Percentiles rank a stretch among this genome's conserved stretches.
Evolutionary conservation across 495 filamentous ascomycete genomes (phyloP).

Genomic region (Aspergillus avenaceus): DNA sequence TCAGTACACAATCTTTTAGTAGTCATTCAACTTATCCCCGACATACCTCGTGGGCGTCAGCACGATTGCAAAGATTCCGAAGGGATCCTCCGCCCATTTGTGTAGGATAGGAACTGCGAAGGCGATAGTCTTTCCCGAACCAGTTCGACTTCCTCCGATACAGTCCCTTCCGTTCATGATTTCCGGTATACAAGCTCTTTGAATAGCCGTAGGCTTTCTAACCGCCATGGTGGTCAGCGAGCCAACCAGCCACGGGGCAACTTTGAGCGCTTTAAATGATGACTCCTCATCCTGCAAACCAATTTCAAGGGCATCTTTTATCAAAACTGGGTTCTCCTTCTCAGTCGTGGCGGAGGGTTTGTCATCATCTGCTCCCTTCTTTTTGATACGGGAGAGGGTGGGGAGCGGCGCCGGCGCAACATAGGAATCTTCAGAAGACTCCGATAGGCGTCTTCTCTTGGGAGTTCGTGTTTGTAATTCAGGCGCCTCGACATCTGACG

Average conservation of each 20-base stretch:
- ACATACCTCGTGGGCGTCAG: conserved; percentile 80
- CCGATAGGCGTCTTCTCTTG: conserved; percentile 42
- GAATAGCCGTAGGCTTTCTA: conserved; percentile 83
- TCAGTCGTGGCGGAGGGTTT: conserved; percentile 13
- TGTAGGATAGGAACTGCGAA: conserved; percentile 93
- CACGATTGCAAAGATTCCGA: conserved; percentile 83
- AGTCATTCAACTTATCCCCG: background rate
- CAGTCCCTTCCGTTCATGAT: conserved; percentile 88
- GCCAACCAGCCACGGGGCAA: conserved; percentile 85
- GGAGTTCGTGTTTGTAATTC: conserved; percentile 29
- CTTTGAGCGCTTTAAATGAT: conserved; percentile 69
- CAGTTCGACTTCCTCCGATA: conserved; percentile 89
- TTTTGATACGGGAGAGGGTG: conserved; percentile 43
- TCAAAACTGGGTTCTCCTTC: conserved; percentile 36
- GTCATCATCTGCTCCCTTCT: conserved; percentile 28
- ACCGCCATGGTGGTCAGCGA: conserved; percentile 86
- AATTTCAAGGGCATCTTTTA: conserved; percentile 40
- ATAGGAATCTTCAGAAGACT: conserved; percentile 36
- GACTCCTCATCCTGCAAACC: conserved; percentile 42
- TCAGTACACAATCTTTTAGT: background rate
- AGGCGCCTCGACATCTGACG: conserved; percentile 15
- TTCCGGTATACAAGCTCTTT: conserved; percentile 83
- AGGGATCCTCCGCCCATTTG: conserved; percentile 87
- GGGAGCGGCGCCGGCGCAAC: conserved; percentile 38
- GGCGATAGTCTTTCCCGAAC: conserved; percentile 98